These are phyloP conservation scores for Talaromyces proteolyticus DNA, from an alignment of 495 filamentous ascomycete species.

Conservation along the genomic window DNA sequence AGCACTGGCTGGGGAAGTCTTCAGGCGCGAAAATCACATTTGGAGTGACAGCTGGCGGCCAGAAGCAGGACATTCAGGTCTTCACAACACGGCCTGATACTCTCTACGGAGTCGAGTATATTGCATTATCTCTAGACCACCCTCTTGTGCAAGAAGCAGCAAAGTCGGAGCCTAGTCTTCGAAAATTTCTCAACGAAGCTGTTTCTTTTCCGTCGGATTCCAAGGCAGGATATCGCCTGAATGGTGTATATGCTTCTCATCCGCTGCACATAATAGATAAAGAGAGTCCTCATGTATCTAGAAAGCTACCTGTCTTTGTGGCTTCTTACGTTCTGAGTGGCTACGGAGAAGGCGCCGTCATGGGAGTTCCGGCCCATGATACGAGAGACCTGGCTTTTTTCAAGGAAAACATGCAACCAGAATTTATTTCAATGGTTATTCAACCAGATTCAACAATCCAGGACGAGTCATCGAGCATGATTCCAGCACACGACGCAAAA, in stretches of 20 bases:
- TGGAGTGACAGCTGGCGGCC: conserved; percentile 36
- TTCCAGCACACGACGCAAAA: conserved; percentile 28
- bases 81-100: conserved; percentile 86
- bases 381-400: conserved; percentile 72
- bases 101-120: conserved; percentile 74
- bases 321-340: conserved; percentile 83
- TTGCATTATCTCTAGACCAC: conserved; percentile 71
- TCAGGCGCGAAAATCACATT: conserved; percentile 69
- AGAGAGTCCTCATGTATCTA: conserved; percentile 39
- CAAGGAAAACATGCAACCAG: conserved; percentile 56
- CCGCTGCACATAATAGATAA: conserved; percentile 54
- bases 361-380: conserved; percentile 89
- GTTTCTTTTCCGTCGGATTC: conserved; percentile 60
- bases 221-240: conserved; percentile 66
- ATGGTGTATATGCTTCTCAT: conserved; percentile 55
- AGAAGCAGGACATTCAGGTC: conserved; percentile 51
- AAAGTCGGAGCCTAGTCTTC: conserved; percentile 51
- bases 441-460: conserved; percentile 19
- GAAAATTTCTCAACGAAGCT: conserved; percentile 58
- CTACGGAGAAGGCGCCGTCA: conserved; percentile 84
- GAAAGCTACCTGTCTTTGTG: conserved; percentile 66
- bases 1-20: conserved; percentile 83
- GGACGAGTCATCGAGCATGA: conserved; percentile 31
- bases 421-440: conserved; percentile 44
- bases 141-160: conserved; percentile 61